These are phyloP conservation scores for Candida ponderosae DNA, from an alignment of 805 yeast genomes.

Conservation along the genomic window DNA sequence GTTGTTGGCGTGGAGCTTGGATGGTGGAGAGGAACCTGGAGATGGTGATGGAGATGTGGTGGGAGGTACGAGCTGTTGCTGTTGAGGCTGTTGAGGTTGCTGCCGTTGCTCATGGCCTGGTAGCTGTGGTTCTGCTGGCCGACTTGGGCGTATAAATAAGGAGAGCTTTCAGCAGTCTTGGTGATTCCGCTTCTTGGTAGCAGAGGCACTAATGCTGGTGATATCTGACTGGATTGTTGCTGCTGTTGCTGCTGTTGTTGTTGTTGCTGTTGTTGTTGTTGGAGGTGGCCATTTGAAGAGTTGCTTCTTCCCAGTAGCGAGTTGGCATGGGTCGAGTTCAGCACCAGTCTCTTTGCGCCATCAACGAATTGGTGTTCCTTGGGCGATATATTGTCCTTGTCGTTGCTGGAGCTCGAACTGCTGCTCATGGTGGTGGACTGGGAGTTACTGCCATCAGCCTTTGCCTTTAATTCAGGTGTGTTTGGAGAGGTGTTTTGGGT, in stretches of 20 bases:
- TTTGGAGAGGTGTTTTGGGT: conserved; percentile 16
- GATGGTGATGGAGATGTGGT: conserved; percentile 10
- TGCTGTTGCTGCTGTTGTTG: background rate
- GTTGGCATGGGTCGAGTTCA: background rate
- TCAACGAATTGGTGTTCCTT: background rate
- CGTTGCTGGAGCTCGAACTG: conserved; percentile 1
- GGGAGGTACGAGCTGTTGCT: conserved; percentile 4
- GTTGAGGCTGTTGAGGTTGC: conserved; percentile 2
- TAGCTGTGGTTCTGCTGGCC: no score
- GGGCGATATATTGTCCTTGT: conserved; percentile 7
- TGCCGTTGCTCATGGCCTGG: conserved; percentile 2
- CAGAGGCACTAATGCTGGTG: conserved; percentile 34
- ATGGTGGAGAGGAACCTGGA: conserved; percentile 52
- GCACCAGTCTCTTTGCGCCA: background rate
- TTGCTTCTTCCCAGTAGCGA: no score
- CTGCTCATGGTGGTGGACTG: background rate
- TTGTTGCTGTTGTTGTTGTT: background rate
- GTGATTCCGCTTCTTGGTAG: conserved; percentile 26
- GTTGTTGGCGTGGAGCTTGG: conserved; percentile 67
- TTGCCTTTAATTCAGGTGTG: conserved; percentile 15
- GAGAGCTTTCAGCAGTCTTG: conserved; percentile 7
- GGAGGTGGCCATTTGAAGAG: no score
- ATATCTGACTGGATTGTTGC: conserved; percentile 5
- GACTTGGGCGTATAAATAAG: conserved; percentile 6
- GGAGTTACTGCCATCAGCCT: conserved; percentile 4